Evolutionary conservation across 2,329 filamentous ascomycete species (phyloP).

Genomic region (Fusarium paranaense): DNA sequence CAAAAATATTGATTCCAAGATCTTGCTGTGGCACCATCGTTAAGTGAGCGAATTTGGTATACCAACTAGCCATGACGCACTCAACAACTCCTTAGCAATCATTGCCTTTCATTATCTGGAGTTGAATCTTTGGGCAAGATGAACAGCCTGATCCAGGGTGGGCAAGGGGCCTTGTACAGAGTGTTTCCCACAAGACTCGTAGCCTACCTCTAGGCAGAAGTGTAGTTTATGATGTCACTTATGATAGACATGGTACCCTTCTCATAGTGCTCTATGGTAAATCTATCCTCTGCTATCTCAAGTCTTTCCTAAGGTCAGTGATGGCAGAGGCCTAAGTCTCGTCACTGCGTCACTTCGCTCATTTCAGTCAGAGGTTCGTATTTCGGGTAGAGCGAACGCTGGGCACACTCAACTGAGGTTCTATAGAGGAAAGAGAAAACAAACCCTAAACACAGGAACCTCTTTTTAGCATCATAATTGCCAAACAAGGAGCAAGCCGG

Average conservation of each 20-base stretch:
- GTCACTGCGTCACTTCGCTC: background rate
- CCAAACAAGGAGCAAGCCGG: too few species aligned
- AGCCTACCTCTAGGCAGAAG: background rate
- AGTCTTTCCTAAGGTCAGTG: background rate
- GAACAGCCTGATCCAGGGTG: background rate
- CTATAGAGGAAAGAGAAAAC: background rate
- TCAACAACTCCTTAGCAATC: background rate
- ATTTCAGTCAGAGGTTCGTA: background rate
- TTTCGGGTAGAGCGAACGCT: background rate
- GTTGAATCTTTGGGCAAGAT: background rate
- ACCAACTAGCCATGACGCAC: background rate
- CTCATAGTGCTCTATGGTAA: background rate
- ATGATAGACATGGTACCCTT: background rate
- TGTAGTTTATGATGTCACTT: background rate
- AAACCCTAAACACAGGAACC: background rate
- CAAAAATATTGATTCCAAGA: background rate
- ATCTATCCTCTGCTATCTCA: background rate
- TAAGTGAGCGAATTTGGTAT: background rate
- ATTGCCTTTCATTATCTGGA: background rate
- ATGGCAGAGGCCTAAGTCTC: background rate
- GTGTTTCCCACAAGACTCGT: background rate
- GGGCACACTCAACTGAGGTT: background rate
- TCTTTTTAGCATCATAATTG: background rate
- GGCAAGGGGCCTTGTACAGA: background rate
- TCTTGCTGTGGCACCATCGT: background rate